These are phyloP conservation scores for Flaveria bidentis DNA, from an alignment of 129 eudicot species.

Conservation along the genomic window DNA sequence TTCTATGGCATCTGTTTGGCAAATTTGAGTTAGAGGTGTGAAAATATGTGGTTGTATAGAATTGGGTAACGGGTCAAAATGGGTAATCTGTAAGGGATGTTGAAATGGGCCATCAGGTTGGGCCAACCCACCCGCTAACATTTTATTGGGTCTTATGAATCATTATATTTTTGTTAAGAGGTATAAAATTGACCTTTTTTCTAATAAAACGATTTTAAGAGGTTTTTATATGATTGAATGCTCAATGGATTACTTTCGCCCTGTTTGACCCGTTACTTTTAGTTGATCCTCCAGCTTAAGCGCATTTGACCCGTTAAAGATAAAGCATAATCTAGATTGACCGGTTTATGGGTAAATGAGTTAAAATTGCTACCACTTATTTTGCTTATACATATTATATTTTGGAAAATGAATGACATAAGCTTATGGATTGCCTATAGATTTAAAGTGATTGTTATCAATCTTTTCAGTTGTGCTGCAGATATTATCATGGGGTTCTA, in stretches of 20 bases:
- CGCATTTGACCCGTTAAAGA: not conserved
- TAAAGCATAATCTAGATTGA: not conserved
- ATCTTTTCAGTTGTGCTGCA: conserved; percentile 71
- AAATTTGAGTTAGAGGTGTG: not conserved
- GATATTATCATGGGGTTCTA: conserved; percentile 84
- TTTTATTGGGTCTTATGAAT: not conserved
- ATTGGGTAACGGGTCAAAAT: conserved; percentile 5
- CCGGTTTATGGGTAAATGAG: not conserved
- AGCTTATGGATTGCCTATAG: not conserved
- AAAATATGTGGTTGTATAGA: not conserved
- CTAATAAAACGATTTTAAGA: not conserved
- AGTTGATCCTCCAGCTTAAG: not conserved
- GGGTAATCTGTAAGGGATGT: not conserved
- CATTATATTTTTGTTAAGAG: not conserved
- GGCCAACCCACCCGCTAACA: not conserved
- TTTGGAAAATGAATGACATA: conserved; percentile 1
- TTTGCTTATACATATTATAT: not conserved
- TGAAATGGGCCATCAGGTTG: not conserved
- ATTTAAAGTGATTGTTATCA: conserved; percentile 31
- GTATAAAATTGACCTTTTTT: not conserved
- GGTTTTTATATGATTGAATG: not conserved
- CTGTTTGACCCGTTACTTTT: not conserved
- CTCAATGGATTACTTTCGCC: not conserved
- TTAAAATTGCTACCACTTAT: not conserved
- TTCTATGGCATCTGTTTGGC: not conserved